These are phyloP conservation scores for Trichoderma gracile DNA, from an alignment of 2,329 filamentous ascomycete species.

Conservation along the genomic window DNA sequence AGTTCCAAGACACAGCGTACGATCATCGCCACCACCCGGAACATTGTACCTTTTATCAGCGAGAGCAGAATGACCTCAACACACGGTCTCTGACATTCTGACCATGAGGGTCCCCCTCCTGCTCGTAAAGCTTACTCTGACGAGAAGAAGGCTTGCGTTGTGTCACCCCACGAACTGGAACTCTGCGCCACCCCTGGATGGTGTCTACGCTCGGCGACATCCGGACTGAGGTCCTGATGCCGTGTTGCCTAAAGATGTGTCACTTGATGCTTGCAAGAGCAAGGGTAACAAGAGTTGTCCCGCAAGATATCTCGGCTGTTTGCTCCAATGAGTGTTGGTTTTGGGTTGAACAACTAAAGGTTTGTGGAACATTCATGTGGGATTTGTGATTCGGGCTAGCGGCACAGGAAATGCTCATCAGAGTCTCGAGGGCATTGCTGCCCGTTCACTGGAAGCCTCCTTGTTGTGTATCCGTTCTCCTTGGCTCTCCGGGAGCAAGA, in stretches of 20 bases:
- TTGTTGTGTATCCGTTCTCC: too few relatives aligned
- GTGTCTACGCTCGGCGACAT: neutral
- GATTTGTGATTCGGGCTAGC: too few relatives aligned
- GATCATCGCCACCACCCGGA: neutral
- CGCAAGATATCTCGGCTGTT: neutral
- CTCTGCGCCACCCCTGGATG: too few relatives aligned
- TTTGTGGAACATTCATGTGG: neutral
- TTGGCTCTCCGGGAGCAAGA: too few relatives aligned
- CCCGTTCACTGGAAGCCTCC: too few relatives aligned
- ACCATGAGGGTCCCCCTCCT: neutral
- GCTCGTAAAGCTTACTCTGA: neutral
- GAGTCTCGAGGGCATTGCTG: neutral
- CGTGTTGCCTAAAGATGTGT: neutral
- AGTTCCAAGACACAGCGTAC: neutral
- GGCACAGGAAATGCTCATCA: too few relatives aligned
- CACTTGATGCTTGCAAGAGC: neutral
- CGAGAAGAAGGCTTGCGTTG: neutral
- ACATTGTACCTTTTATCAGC: neutral
- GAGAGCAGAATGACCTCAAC: neutral
- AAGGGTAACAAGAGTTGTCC: too few relatives aligned
- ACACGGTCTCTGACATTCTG: neutral
- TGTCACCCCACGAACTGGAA: neutral
- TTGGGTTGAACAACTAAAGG: neutral
- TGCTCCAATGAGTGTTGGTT: neutral
- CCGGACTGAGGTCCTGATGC: neutral